These are phyloP conservation scores for Aureobasidium sp. DNA, from an alignment of 2,329 filamentous ascomycete genomes.

Conservation along the genomic window DNA sequence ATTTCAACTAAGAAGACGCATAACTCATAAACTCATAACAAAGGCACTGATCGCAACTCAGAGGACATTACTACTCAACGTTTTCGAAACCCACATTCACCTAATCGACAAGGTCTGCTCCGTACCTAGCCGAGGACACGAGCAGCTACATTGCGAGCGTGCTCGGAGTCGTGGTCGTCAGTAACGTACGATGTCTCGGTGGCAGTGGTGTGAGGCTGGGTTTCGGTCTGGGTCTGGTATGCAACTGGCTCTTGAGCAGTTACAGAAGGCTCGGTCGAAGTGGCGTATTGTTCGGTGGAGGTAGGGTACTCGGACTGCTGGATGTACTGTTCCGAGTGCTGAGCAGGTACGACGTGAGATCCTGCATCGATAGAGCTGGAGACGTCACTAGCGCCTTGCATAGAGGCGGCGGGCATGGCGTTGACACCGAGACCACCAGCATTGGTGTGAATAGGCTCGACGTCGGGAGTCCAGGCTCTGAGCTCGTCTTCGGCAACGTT, in stretches of 20 bases:
- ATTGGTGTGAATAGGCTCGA: conserved; percentile 48
- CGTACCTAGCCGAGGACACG: neutral
- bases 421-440: conserved; percentile 43
- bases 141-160: neutral
- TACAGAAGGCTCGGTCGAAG: neutral
- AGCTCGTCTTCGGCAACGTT: conserved; percentile 91
- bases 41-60: conserved; percentile 5
- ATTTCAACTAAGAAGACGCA: conserved; percentile 12
- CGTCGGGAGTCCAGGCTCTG: conserved; percentile 58
- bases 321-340: neutral
- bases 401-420: conserved; percentile 27
- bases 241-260: neutral
- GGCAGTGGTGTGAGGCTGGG: neutral
- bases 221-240: neutral
- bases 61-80: neutral
- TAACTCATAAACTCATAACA: conserved; percentile 12
- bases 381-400: neutral
- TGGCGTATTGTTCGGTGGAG: neutral
- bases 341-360: neutral
- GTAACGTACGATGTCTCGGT: conserved; percentile 10
- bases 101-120: neutral
- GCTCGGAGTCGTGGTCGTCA: neutral
- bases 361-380: neutral
- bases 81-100: neutral
- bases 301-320: conserved; percentile 1